These are phyloP conservation scores for Gnetum montanum DNA, from an alignment of 75 land plant species.

Conservation along the genomic window DNA sequence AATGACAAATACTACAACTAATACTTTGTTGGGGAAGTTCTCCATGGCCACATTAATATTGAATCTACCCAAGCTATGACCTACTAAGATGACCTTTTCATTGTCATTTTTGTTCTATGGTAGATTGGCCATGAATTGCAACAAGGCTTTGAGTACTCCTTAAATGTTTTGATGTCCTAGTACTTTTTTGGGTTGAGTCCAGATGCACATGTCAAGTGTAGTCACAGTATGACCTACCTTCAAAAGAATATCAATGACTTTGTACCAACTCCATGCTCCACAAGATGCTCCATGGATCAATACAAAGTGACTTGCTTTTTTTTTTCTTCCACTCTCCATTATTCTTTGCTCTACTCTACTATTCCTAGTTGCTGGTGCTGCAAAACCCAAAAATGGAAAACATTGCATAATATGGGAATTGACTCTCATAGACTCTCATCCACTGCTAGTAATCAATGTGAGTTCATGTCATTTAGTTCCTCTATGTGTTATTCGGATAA, in stretches of 20 bases:
- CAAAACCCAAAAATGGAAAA: no score
- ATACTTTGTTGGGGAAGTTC: slow-evolving; percentile 24
- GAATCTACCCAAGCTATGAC: slow-evolving; percentile 43
- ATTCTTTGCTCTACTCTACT: no score
- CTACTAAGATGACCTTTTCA: slow-evolving; percentile 37
- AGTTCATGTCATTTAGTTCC: no score
- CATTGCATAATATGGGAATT: no score
- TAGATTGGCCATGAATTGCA: slow-evolving; percentile 40
- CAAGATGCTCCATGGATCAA: slow-evolving; percentile 54
- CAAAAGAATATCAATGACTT: slow-evolving; percentile 37
- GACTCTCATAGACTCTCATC: no score
- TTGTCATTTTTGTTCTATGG: no score
- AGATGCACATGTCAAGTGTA: slow-evolving; percentile 33
- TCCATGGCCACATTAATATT: slow-evolving; percentile 33
- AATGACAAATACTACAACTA: slow-evolving; percentile 27
- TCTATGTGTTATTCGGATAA: no score
- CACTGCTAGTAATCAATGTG: no score
- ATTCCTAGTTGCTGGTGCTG: no score
- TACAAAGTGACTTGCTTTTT: no score
- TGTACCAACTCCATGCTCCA: slow-evolving; percentile 80
- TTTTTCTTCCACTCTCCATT: no score
- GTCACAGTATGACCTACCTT: slow-evolving; percentile 46
- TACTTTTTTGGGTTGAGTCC: slow-evolving; percentile 47
- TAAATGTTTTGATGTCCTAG: slow-evolving; percentile 25
- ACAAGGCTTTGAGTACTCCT: slow-evolving; percentile 55